A percentile compares a stretch with the other conserved stretches of the same genome.
These are phyloP conservation scores for Verbascum thapsus DNA, from an alignment of 257 asterid species.

Conservation along the genomic window DNA sequence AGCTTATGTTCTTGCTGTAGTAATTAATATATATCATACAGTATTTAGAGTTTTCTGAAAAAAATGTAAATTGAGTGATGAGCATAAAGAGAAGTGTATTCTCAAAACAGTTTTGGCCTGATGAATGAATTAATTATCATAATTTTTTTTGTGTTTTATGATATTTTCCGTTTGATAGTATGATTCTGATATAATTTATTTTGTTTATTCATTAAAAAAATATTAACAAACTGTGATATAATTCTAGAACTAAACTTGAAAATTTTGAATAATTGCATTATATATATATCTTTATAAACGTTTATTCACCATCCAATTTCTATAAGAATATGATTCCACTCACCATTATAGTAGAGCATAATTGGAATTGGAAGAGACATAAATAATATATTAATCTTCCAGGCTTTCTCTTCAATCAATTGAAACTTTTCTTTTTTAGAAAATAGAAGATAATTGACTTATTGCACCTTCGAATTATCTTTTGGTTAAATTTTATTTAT, in stretches of 20 bases:
- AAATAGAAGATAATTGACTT: no score
- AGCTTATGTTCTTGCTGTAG: background rate
- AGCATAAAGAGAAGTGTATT: constrained; percentile 7
- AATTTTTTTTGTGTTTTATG: background rate
- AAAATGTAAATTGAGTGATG: constrained; percentile 19
- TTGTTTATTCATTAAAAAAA: no score
- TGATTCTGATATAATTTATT: no score
- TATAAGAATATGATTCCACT: constrained; percentile 36
- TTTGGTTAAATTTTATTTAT: no score
- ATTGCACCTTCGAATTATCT: no score
- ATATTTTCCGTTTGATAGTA: background rate
- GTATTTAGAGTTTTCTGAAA: no score
- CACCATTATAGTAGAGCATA: constrained; percentile 1
- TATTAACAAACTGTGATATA: no score
- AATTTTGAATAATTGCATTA: no score
- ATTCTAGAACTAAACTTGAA: background rate
- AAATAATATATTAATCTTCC: background rate
- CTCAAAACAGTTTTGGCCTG: constrained; percentile 12
- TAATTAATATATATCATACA: constrained; percentile 17
- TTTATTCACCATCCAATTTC: background rate
- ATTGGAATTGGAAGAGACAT: background rate
- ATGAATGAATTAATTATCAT: background rate
- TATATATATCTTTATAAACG: no score
- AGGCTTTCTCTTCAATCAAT: constrained; percentile 12
- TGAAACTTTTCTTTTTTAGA: no score